Percentiles rank a stretch among this genome's conserved stretches.
phyloP scores from a whole-genome alignment of 257 asterid genomes.

The Fraxinus cuspidata region DNA sequence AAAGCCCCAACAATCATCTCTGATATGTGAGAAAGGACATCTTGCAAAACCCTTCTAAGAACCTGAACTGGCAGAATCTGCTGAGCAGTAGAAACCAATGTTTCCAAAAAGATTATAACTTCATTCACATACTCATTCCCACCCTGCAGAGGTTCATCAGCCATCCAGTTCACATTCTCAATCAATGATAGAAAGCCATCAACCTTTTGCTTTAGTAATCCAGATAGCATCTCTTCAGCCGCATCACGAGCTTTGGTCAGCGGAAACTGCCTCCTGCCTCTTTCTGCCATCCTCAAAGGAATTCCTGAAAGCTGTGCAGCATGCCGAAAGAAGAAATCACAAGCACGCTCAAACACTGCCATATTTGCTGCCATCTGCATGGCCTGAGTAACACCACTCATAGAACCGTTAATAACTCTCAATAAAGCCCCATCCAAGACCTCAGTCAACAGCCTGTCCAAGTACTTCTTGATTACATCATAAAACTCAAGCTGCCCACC shows the following conservation, averaged over 20 bases:
- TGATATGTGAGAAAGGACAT: constrained; percentile 86
- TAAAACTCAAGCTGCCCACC: constrained; percentile 93
- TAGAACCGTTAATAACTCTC: constrained; percentile 66
- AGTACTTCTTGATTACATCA: constrained; percentile 85
- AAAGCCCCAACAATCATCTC: constrained; percentile 77
- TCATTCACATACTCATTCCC: constrained; percentile 92
- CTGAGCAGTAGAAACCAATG: constrained; percentile 87
- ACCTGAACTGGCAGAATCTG: constrained; percentile 88
- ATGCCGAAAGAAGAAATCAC: constrained; percentile 94
- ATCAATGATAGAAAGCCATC: constrained; percentile 84
- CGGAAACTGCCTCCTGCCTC: constrained; percentile 81
- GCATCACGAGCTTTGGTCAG: constrained; percentile 81
- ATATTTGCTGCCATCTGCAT: constrained; percentile 99
- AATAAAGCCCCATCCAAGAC: constrained; percentile 81
- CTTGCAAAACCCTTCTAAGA: constrained; percentile 77
- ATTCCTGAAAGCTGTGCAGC: constrained; percentile 98
- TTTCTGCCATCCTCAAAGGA: constrained; percentile 88
- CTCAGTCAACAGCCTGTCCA: constrained; percentile 86
- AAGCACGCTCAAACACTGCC: constrained; percentile 98
- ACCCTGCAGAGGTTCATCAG: constrained; percentile 74
- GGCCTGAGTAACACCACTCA: constrained; percentile 84
- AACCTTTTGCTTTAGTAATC: constrained; percentile 88
- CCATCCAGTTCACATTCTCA: constrained; percentile 92
- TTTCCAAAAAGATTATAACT: constrained; percentile 85
- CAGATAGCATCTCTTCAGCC: constrained; percentile 81